Base-by-base conservation (phyloP, 208 protist species). In the Crithidia thermophila region DNA sequence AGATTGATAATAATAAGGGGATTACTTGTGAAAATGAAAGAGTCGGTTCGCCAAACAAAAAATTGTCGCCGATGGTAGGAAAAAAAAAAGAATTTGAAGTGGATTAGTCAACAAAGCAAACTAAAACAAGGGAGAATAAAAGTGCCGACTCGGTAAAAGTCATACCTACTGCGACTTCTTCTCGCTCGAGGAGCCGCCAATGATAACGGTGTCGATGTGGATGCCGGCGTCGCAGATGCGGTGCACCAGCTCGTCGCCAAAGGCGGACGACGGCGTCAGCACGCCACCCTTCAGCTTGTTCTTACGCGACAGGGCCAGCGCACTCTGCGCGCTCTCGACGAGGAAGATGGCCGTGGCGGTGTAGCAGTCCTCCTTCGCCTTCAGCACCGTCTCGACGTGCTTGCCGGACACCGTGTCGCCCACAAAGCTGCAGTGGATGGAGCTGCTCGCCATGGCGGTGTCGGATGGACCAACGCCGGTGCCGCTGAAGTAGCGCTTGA, bases 291-390 rank as follows among this genome's bases (percentile, higher is more conserved):
- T 70, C 51, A 91, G 39, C 31, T 46, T 70, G 5, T 75, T 68
- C 36, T 79, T 63, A 27, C 78, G 73, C n/a, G 63, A 63, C 58
- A 87, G 62, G 31, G 53, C 42, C 31, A 86, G 27, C 20, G 77
- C 47, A 43, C 70, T 79, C 59, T 91, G 58, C 20, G 88, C 91
- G 37, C 79, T 75, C 73, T 91, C 84, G 7, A 42, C 67, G 28
- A 91, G 77, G 61, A 88, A 90, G 33, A 91, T 36, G 31, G 64
- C 88, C 9, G 85, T 94, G 42, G 72, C 77, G 33, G 83, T 82
- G 72, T 96, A 96, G 76, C 75, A 79, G 49, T 94, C 89, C 14
- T 62, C 50, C 23, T 79, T 62, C 16, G 81, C 64, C 11, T 28
- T 27, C 39, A 93, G 39, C 31, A 52, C 58, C 14, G 69, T 72